A percentile compares a stretch with the other conserved stretches of the same genome.
Conservation (phyloP, 2,329 filamentous ascomycete genomes). For the Epichloe typhina region DNA sequence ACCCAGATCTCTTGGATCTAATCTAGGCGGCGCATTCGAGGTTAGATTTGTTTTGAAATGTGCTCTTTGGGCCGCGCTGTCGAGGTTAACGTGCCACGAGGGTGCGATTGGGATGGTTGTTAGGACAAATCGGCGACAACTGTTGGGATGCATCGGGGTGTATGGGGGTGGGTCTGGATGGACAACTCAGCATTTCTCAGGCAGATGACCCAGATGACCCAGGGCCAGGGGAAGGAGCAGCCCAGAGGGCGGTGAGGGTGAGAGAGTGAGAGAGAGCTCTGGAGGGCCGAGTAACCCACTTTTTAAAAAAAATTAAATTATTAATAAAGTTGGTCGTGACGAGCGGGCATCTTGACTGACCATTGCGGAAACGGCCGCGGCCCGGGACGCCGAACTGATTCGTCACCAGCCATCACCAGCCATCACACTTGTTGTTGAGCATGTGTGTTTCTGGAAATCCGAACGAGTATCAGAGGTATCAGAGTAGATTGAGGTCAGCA, state of each 20-base stretch:
- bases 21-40: background rate
- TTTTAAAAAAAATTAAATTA: background rate
- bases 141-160: conserved; percentile 1
- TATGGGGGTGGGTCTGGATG: conserved; percentile 11
- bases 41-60: background rate
- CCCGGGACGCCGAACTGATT: background rate
- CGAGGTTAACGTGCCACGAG: background rate
- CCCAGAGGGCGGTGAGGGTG: background rate
- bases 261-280: too few species aligned
- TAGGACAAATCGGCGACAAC: background rate
- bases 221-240: conserved; percentile 2
- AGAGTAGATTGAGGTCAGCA: too few species aligned
- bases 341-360: background rate
- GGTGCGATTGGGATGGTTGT: background rate
- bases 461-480: too few species aligned
- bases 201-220: conserved; percentile 22
- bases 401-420: background rate
- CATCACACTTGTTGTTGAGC: background rate
- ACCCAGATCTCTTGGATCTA: background rate
- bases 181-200: conserved; percentile 18
- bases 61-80: background rate
- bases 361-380: background rate
- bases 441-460: background rate
- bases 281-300: background rate
- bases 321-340: background rate